Percentiles rank a stretch among this genome's conserved stretches.
These are phyloP conservation scores for Fallopia convolvulus DNA, from an alignment of 148 eudicot genomes.

Conservation along the genomic window DNA sequence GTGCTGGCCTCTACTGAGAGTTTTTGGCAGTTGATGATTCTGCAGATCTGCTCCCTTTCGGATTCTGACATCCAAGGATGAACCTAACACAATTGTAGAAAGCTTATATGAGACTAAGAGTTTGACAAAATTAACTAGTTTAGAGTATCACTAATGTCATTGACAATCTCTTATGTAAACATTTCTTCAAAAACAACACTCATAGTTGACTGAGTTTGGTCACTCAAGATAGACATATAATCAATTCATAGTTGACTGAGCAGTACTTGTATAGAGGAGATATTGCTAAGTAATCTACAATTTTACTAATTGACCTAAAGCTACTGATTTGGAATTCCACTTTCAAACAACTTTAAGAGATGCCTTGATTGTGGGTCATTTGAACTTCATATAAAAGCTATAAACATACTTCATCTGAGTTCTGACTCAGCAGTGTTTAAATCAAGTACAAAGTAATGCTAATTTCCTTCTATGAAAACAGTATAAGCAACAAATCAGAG, in stretches of 20 bases:
- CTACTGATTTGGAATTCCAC: too few relatives aligned
- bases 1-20: slow-evolving; percentile 72
- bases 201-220: too few relatives aligned
- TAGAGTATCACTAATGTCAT: too few relatives aligned
- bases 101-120: background rate
- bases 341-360: too few relatives aligned
- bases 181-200: too few relatives aligned
- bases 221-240: too few relatives aligned
- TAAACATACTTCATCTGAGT: background rate
- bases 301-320: too few relatives aligned
- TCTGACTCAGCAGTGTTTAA: background rate
- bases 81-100: slow-evolving; percentile 28
- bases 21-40: slow-evolving; percentile 71
- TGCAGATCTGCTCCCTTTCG: slow-evolving; percentile 65
- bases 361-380: background rate
- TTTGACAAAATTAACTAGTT: too few relatives aligned
- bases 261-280: too few relatives aligned
- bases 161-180: too few relatives aligned
- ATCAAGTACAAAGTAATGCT: background rate
- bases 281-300: too few relatives aligned
- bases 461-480: background rate
- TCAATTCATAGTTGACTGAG: too few relatives aligned
- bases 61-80: slow-evolving; percentile 70
- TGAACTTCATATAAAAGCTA: background rate
- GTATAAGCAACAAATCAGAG: background rate